Conservation (phyloP, 2,329 filamentous ascomycete species). For the Aureobasidium sp. region DNA sequence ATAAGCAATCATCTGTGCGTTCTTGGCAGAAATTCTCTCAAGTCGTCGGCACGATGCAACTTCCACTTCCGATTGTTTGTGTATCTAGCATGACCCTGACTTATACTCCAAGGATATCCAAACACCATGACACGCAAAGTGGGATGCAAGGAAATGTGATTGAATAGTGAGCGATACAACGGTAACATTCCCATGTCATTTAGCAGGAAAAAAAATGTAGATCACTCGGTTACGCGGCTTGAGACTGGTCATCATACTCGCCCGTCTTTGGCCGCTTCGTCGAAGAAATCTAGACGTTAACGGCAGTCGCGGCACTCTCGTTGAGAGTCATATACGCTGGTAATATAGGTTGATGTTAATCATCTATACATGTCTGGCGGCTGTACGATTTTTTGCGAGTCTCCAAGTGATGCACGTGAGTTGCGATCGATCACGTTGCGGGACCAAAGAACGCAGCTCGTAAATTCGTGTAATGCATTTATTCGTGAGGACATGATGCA, state of each 20-base stretch:
- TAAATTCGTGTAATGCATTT: neutral
- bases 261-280: neutral
- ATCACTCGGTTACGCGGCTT: neutral
- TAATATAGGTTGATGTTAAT: neutral
- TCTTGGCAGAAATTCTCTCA: too few relatives aligned
- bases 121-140: neutral
- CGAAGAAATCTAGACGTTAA: too few relatives aligned
- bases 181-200: neutral
- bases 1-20: too few relatives aligned
- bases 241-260: neutral
- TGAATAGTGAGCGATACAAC: neutral
- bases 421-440: neutral
- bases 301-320: too few relatives aligned
- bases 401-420: neutral
- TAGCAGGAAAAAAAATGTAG: too few relatives aligned
- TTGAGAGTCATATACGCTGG: too few relatives aligned
- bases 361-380: neutral
- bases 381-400: neutral
- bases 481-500: slow-evolving; percentile 9
- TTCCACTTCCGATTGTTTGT: neutral
- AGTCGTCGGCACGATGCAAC: neutral
- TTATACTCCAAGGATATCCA: neutral
- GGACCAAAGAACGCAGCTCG: slow-evolving; percentile 10
- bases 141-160: too few relatives aligned
- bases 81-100: neutral